These are phyloP conservation scores for Geotrichum fermentans DNA, from an alignment of 1,139 yeast genomes.

Conservation along the genomic window DNA sequence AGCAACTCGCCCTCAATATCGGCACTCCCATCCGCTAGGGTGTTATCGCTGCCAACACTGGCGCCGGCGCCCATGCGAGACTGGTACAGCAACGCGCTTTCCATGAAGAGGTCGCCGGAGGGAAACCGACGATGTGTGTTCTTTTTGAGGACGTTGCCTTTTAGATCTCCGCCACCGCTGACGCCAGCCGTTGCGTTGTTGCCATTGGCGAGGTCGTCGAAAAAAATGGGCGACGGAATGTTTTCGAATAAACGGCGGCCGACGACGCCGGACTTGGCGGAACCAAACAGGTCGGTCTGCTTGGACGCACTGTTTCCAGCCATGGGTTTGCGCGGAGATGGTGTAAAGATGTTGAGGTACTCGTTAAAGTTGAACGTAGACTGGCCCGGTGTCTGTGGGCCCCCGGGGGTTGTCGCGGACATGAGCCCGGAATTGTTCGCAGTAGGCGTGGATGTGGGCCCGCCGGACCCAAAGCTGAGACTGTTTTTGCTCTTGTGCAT, in stretches of 20 bases:
- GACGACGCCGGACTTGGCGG: background rate
- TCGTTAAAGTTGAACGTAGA: slow-evolving; percentile 73
- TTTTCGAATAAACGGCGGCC: background rate
- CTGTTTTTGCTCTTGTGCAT: slow-evolving; percentile 19
- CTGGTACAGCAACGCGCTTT: slow-evolving; percentile 8
- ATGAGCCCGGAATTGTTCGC: slow-evolving; percentile 18
- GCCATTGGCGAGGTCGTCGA: background rate
- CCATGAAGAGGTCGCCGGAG: slow-evolving; percentile 7
- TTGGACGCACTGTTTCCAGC: slow-evolving; percentile 21
- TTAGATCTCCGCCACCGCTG: background rate
- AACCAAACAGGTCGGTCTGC: background rate
- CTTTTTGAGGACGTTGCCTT: background rate
- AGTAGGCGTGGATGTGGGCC: background rate
- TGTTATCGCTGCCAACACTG: background rate
- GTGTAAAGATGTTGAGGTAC: slow-evolving; percentile 71
- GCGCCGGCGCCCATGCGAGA: slow-evolving; percentile 6
- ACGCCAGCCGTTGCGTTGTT: background rate
- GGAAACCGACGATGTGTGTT: slow-evolving; percentile 2
- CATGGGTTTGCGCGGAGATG: slow-evolving; percentile 47
- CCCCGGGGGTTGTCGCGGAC: slow-evolving; percentile 1
- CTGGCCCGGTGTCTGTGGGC: slow-evolving; percentile 40
- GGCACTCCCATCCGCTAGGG: background rate
- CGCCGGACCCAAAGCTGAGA: slow-evolving; percentile 17
- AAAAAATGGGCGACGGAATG: background rate
- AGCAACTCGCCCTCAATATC: slow-evolving; percentile 6